phyloP scores from a whole-genome alignment of 148 eudicot genomes.

The Rhododendron kiyosumense region DNA sequence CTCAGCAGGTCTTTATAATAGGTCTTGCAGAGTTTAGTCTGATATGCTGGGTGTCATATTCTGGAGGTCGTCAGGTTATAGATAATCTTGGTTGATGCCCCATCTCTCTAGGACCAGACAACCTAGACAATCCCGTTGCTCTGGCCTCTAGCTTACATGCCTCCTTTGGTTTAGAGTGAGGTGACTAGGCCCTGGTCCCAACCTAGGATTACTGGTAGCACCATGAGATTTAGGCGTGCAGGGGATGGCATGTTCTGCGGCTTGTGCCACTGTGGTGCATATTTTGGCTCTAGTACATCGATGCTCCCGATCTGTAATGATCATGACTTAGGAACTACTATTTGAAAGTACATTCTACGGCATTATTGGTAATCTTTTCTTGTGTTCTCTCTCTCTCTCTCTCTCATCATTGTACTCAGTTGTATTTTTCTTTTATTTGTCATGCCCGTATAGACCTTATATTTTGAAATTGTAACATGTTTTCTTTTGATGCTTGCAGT shows the following conservation, averaged over 20 bases:
- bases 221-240: neutral
- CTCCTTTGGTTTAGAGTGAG: neutral
- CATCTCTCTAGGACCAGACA: neutral
- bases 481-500: conserved; percentile 38
- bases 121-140: neutral
- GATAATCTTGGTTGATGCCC: neutral
- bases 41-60: neutral
- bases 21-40: neutral
- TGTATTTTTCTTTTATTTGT: neutral
- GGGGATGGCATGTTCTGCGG: neutral
- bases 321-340: neutral
- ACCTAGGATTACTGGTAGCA: neutral
- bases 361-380: neutral
- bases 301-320: neutral
- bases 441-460: neutral
- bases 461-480: neutral
- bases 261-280: neutral
- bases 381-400: neutral
- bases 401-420: neutral
- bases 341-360: neutral
- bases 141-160: neutral
- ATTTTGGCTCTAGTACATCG: neutral
- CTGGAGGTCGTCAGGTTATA: neutral
- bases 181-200: neutral
- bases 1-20: neutral